Conservation (phyloP, 2,329 filamentous ascomycete species). For the Pezicula neosporulosa region DNA sequence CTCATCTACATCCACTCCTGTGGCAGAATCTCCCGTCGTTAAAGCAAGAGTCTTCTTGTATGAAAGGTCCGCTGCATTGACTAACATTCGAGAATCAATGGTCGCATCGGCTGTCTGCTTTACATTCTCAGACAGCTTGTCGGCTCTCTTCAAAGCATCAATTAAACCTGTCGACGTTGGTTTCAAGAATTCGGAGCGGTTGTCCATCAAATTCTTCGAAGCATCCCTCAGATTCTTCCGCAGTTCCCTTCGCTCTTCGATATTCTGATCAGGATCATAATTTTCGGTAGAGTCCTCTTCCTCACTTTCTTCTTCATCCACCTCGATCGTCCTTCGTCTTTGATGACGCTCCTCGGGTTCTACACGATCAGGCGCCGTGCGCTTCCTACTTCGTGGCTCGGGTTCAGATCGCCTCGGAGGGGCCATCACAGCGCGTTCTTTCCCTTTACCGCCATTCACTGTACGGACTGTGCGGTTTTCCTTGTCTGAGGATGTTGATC, state of each 20-base stretch:
- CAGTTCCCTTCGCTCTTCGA: constrained; percentile 67
- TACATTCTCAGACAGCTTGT: constrained; percentile 63
- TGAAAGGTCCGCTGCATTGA: constrained; percentile 75
- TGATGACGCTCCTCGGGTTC: constrained; percentile 13
- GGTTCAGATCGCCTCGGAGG: constrained; percentile 17
- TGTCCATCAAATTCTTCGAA: constrained; percentile 57
- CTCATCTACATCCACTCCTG: constrained; percentile 84
- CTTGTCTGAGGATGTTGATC: constrained; percentile 41
- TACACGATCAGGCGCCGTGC: constrained; percentile 13
- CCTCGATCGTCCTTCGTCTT: constrained; percentile 25
- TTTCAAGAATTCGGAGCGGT: constrained; percentile 67
- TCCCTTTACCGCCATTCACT: constrained; percentile 37
- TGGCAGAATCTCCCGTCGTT: constrained; percentile 66
- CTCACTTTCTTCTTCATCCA: constrained; percentile 25
- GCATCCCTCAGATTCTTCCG: constrained; percentile 69
- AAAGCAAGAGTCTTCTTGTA: constrained; percentile 75
- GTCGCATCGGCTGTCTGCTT: constrained; percentile 89
- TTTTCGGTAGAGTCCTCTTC: constrained; percentile 37
- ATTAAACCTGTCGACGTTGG: constrained; percentile 62
- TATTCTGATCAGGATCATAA: constrained; percentile 82
- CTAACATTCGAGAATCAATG: constrained; percentile 82
- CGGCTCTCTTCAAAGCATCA: constrained; percentile 62
- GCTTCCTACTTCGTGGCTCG: constrained; percentile 19
- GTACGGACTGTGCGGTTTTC: constrained; percentile 36
- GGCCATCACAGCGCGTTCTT: constrained; percentile 34